Conservation (phyloP, 2,329 filamentous ascomycete species). For the Magnaporthales sp. region DNA sequence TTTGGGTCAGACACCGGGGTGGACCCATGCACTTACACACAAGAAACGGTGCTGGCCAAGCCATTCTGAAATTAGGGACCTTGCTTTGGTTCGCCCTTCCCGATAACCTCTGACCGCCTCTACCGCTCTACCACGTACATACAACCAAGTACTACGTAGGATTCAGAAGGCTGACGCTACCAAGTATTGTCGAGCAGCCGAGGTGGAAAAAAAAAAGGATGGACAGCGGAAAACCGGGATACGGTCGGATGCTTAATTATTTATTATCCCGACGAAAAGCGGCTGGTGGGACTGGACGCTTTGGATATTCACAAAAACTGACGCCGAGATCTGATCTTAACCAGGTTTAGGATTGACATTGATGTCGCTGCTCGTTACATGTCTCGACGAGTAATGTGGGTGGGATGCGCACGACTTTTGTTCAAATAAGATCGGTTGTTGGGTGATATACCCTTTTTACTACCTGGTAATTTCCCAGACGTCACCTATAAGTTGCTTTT, state of each 20-base stretch:
- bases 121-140: not conserved
- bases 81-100: not conserved
- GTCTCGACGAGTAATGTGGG: not conserved
- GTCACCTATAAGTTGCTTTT: not conserved
- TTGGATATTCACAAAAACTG: not conserved
- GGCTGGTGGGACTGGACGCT: not conserved
- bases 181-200: not conserved
- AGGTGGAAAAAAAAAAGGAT: not conserved
- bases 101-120: not conserved
- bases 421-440: too few species aligned
- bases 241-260: too few species aligned
- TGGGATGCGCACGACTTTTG: not conserved
- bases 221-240: too few species aligned
- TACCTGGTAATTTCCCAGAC: not conserved
- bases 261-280: not conserved
- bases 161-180: not conserved
- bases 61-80: not conserved
- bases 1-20: not conserved
- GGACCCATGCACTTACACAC: not conserved
- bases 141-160: too few species aligned
- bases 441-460: not conserved
- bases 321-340: not conserved
- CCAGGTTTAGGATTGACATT: not conserved
- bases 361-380: not conserved
- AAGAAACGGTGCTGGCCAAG: not conserved